Percentiles rank a stretch among this genome's conserved stretches.
These are phyloP conservation scores for Magnusiomyces clavatus DNA, from an alignment of 1,139 yeast genomes.

Conservation along the genomic window DNA sequence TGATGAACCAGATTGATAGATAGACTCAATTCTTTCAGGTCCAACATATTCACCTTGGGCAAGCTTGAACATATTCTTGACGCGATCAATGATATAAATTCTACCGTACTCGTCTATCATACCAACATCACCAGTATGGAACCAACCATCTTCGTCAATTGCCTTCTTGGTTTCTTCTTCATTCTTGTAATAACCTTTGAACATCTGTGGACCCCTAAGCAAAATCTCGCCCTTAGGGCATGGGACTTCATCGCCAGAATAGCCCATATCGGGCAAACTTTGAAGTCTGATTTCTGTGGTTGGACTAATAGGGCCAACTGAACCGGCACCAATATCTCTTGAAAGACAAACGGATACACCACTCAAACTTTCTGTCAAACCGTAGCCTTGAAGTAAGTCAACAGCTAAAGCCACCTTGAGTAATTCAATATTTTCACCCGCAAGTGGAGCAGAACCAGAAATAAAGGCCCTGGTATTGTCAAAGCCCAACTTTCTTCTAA, in stretches of 20 bases:
- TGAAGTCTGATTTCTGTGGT: conserved; percentile 51
- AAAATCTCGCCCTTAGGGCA: conserved; percentile 51
- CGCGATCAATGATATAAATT: conserved; percentile 59
- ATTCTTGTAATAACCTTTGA: conserved; percentile 54
- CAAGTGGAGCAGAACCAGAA: conserved; percentile 71
- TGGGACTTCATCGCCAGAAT: conserved; percentile 43
- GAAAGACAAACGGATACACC: conserved; percentile 48
- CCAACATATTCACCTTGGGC: conserved; percentile 79
- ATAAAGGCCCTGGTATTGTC: conserved; percentile 39
- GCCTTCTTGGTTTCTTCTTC: conserved; percentile 45
- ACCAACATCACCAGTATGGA: conserved; percentile 71
- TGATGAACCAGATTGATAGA: conserved; percentile 48
- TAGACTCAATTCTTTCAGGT: conserved; percentile 68
- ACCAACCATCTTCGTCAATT: conserved; percentile 63
- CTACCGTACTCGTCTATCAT: conserved; percentile 47
- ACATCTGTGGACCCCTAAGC: conserved; percentile 61
- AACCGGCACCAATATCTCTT: conserved; percentile 41
- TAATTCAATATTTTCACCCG: conserved; percentile 51
- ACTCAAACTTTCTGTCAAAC: conserved; percentile 68
- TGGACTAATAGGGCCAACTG: conserved; percentile 54
- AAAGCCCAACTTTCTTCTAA: conserved; percentile 52
- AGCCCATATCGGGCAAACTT: conserved; percentile 63
- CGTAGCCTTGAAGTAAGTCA: conserved; percentile 66
- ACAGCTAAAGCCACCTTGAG: conserved; percentile 53
- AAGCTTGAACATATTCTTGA: conserved; percentile 71